A percentile compares a stretch with the other conserved stretches of the same genome.
These are phyloP conservation scores for Trypanosoma avium DNA, from an alignment of 208 protist genomes.

Conservation along the genomic window DNA sequence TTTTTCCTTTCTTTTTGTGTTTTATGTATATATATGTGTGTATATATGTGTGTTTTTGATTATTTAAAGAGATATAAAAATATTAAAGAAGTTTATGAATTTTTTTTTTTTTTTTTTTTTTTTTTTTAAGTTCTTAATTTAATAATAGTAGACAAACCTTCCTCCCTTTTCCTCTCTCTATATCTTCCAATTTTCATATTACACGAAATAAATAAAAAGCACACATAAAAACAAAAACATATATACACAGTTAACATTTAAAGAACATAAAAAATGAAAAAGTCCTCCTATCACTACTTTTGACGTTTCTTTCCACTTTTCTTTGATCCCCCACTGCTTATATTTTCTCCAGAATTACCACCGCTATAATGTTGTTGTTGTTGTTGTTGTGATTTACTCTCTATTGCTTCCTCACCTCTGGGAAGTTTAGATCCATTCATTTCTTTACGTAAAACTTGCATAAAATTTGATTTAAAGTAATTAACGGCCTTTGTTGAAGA, in stretches of 20 bases:
- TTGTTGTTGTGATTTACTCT: conserved; percentile 19
- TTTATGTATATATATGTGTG: too few relatives aligned
- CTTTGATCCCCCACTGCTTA: conserved; percentile 4
- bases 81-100: too few relatives aligned
- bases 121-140: too few relatives aligned
- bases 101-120: too few relatives aligned
- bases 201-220: conserved; percentile 22
- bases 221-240: conserved; percentile 17
- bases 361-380: background rate
- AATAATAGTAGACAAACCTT: too few relatives aligned
- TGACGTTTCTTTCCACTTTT: conserved; percentile 4
- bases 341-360: background rate
- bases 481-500: conserved; percentile 63
- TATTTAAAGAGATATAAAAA: too few relatives aligned
- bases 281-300: conserved; percentile 9
- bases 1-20: too few relatives aligned
- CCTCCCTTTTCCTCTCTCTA: too few relatives aligned
- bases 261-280: background rate
- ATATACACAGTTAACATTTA: conserved; percentile 2
- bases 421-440: conserved; percentile 49
- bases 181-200: too few relatives aligned
- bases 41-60: too few relatives aligned
- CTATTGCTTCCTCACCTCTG: conserved; percentile 27
- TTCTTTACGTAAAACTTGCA: conserved; percentile 70
- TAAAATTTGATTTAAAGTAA: conserved; percentile 78